phyloP scores from a whole-genome alignment of 2,329 filamentous ascomycete genomes.

The Neospermospora avenae region DNA sequence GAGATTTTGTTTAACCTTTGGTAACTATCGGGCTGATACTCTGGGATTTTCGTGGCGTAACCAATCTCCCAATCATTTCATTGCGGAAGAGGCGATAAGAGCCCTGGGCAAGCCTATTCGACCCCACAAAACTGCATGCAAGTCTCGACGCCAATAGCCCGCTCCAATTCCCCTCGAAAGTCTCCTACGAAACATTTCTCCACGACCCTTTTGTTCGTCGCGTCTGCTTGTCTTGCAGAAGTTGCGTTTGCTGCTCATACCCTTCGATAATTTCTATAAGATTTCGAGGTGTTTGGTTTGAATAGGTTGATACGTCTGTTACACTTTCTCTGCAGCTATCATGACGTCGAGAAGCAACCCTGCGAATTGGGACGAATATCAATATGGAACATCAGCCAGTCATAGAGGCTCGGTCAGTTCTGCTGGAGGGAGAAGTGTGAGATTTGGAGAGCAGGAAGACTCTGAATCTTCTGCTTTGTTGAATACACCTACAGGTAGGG shows the following conservation, averaged over 20 bases:
- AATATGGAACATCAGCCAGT: slow-evolving; percentile 32
- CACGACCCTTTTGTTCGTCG: neutral
- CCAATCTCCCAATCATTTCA: slow-evolving; percentile 1
- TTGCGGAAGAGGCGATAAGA: neutral
- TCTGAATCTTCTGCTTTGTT: slow-evolving; percentile 20
- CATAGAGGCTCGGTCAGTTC: slow-evolving; percentile 33
- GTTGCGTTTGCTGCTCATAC: neutral
- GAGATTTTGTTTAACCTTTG: neutral
- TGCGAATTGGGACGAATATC: slow-evolving; percentile 34
- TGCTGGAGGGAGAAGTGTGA: slow-evolving; percentile 29
- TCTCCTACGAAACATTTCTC: neutral
- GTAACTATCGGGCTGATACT: neutral
- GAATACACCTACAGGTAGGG: slow-evolving; percentile 6
- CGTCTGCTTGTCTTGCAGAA: neutral
- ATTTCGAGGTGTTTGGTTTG: neutral
- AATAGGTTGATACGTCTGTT: neutral
- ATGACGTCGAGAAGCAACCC: slow-evolving; percentile 30
- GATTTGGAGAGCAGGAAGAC: slow-evolving; percentile 28
- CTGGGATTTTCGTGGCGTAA: neutral
- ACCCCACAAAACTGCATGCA: neutral
- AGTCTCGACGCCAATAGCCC: slow-evolving; percentile 7
- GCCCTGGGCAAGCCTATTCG: no score
- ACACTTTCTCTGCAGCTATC: neutral
- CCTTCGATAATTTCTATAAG: neutral
- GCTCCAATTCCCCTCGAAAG: neutral